These are phyloP conservation scores for Cerrena zonata DNA, from an alignment of 1,284 basidiomycete species.

Conservation along the genomic window DNA sequence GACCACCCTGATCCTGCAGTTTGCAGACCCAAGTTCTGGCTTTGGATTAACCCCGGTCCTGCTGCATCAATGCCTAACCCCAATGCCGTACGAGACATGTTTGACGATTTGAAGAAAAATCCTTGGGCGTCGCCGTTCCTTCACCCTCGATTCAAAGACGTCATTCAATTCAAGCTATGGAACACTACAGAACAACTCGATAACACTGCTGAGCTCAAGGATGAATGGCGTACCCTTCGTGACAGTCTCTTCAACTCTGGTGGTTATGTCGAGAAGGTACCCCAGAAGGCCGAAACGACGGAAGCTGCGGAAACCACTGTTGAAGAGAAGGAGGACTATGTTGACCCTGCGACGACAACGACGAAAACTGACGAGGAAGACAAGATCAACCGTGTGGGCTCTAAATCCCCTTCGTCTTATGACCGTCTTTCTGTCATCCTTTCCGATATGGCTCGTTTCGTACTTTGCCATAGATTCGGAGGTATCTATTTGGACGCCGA, in stretches of 20 bases:
- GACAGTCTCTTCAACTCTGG: constrained; percentile 56
- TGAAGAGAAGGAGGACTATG: not conserved
- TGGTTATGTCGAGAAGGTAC: constrained; percentile 48
- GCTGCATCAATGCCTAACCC: constrained; percentile 51
- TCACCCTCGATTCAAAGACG: constrained; percentile 58
- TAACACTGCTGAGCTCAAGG: constrained; percentile 51
- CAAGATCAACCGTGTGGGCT: constrained; percentile 50
- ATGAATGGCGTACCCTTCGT: constrained; percentile 50
- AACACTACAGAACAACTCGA: constrained; percentile 71
- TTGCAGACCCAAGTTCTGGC: constrained; percentile 69
- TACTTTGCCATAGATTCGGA: constrained; percentile 63
- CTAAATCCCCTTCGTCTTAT: constrained; percentile 49
- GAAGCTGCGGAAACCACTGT: not conserved
- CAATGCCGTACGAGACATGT: constrained; percentile 53
- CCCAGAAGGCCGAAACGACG: constrained; percentile 10
- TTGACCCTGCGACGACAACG: constrained; percentile 11
- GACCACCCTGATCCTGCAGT: constrained; percentile 30
- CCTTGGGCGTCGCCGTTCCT: constrained; percentile 68
- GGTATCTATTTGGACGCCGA: constrained; percentile 70
- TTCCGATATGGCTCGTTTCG: constrained; percentile 67
- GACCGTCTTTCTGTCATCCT: constrained; percentile 62
- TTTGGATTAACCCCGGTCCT: constrained; percentile 69
- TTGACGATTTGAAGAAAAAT: constrained; percentile 49
- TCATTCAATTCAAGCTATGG: constrained; percentile 68
- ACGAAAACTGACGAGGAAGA: constrained; percentile 35